Conservation (phyloP, 2,329 filamentous ascomycete species). For the Aspergillus amoenus region DNA sequence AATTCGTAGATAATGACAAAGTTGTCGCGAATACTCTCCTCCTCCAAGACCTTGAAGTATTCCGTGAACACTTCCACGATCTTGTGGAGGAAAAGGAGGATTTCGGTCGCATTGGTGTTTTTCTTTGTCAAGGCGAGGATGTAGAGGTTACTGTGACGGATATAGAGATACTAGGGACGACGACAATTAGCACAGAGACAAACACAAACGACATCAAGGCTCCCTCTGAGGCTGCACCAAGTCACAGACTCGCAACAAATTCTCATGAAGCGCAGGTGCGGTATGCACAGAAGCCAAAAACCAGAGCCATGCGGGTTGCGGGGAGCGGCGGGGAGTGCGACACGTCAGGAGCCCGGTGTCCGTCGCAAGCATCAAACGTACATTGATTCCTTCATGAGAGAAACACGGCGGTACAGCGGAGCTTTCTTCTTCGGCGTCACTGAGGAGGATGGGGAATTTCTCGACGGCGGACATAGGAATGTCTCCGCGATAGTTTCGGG, state of each 20-base stretch:
- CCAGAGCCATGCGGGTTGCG: constrained; percentile 13
- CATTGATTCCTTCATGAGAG: constrained; percentile 97
- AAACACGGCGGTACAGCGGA: constrained; percentile 97
- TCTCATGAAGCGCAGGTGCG: neutral
- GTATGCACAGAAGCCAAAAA: neutral
- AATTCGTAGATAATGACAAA: constrained; percentile 99
- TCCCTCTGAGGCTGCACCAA: neutral
- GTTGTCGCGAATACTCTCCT: constrained; percentile 98
- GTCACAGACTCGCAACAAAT: neutral
- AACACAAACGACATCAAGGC: neutral
- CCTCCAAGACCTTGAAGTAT: constrained; percentile 98
- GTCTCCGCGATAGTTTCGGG: constrained; percentile 96
- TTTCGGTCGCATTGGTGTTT: constrained; percentile 98
- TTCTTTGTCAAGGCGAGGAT: constrained; percentile 96
- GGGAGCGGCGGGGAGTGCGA: constrained; percentile 16
- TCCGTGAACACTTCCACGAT: constrained; percentile 98
- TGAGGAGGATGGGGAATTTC: constrained; percentile 92
- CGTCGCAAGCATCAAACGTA: constrained; percentile 47
- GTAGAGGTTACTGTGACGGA: constrained; percentile 98
- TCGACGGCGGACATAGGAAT: constrained; percentile 99
- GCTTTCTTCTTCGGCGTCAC: constrained; percentile 98
- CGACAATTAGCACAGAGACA: neutral
- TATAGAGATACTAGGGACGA: constrained; percentile 83
- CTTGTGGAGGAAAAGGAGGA: constrained; percentile 96
- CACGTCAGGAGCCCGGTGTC: neutral